Base-by-base conservation (phyloP, 163 green algal species). In the Chlorella variabilis region DNA sequence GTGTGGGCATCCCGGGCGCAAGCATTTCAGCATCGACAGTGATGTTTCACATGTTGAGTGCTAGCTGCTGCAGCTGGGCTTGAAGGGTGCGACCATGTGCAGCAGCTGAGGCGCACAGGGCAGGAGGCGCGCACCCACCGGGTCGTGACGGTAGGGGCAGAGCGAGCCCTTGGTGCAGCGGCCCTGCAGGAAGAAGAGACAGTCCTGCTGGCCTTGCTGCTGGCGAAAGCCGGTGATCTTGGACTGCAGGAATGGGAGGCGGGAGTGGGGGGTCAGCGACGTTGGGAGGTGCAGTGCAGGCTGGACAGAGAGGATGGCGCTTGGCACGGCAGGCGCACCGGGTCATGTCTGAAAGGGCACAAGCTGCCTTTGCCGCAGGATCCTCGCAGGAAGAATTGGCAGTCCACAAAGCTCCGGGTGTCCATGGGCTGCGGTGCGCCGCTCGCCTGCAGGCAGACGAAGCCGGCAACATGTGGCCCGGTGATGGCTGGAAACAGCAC, bases 71-170 rank as follows among this genome's bases (percentile, higher is more conserved):
- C n/a, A n/a, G n/a, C n/a, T n/a, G n/a, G n/a, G n/a, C n/a, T n/a
- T n/a, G n/a, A n/a, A n/a, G n/a, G n/a, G n/a, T n/a, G n/a, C n/a
- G n/a, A n/a, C n/a, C n/a, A n/a, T n/a, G n/a, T n/a, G n/a, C n/a
- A n/a, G n/a, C n/a, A n/a, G n/a, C n/a, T n/a, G n/a, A n/a, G n/a
- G n/a, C n/a, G n/a, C n/a, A n/a, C 23, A 75, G 45, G 8, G 25
- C 25, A 34, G n/a, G 8, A 42, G 34, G 36, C 66, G 66, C 41
- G 49, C 9, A 54, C 23, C 9, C 48, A 81, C 80, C 80, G 18
- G 2, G 66, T 87, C 69, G 42, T 85, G 63, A 5, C 25, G 41
- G 65, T 83, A 89, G 20, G 79, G 63, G 74, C 87, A 88, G 51
- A 70, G 54, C 13, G 67, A 74, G 38, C 86, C 82, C 78, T 85